Evolutionary conservation across 2,329 filamentous ascomycete species (phyloP).

Genomic region (Lachnellula occidentalis): DNA sequence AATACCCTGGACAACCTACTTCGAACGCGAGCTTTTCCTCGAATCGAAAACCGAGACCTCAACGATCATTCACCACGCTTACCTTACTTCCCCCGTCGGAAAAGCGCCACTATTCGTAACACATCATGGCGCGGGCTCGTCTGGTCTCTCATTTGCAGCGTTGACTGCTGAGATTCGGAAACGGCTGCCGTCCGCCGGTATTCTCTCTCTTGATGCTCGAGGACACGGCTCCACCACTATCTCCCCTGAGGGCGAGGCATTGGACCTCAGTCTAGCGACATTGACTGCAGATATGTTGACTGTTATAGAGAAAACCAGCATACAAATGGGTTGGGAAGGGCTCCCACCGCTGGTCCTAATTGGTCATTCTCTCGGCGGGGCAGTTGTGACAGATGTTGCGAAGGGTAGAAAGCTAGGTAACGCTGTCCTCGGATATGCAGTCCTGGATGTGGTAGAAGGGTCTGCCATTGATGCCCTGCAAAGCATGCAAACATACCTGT

Average conservation of each 20-base stretch:
- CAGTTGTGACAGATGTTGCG: constrained; percentile 81
- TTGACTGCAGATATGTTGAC: constrained; percentile 67
- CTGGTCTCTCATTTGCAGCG: constrained; percentile 84
- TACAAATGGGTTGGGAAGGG: constrained; percentile 64
- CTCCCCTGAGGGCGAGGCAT: constrained; percentile 31
- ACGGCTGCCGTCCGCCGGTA: constrained; percentile 70
- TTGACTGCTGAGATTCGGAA: constrained; percentile 73
- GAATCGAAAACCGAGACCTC: constrained; percentile 38
- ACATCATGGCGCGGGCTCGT: constrained; percentile 93
- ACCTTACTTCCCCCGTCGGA: constrained; percentile 71
- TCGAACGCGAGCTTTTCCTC: constrained; percentile 80
- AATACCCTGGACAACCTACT: constrained; percentile 78
- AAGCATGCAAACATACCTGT: constrained; percentile 89
- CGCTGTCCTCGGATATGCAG: constrained; percentile 75
- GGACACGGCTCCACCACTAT: constrained; percentile 74
- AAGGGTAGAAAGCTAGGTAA: constrained; percentile 58
- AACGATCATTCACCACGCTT: constrained; percentile 70
- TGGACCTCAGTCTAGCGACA: constrained; percentile 67
- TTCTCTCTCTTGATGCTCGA: constrained; percentile 80
- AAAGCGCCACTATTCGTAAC: constrained; percentile 82
- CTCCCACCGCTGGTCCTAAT: constrained; percentile 76
- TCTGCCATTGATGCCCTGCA: constrained; percentile 91
- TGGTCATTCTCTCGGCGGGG: constrained; percentile 89
- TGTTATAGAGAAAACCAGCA: constrained; percentile 62
- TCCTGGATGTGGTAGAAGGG: constrained; percentile 92